These are phyloP conservation scores for Dichotomocladium elegans DNA, from an alignment of 371 early-diverging fungal genomes.

Conservation along the genomic window DNA sequence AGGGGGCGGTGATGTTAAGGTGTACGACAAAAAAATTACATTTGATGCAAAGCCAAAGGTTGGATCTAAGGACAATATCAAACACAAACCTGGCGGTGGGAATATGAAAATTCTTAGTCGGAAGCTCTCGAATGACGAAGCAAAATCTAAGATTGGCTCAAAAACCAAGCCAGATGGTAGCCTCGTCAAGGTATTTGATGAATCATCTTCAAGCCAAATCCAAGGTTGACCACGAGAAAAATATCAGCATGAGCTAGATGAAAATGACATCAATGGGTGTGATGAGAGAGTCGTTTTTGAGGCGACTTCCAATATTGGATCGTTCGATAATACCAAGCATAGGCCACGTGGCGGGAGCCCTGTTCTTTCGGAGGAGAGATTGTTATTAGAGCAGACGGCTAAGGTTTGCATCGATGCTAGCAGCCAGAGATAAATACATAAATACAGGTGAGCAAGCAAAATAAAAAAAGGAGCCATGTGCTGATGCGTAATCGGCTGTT, in stretches of 20 bases:
- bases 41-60: slow-evolving; percentile 11
- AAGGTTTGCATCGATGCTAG: slow-evolving; percentile 14
- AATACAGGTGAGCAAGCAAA: not conserved
- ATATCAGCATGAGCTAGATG: slow-evolving; percentile 14
- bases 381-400: slow-evolving; percentile 1
- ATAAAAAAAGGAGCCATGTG: too few relatives aligned
- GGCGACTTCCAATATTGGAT: slow-evolving; percentile 13
- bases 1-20: slow-evolving; percentile 10
- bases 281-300: slow-evolving; percentile 3
- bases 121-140: not conserved
- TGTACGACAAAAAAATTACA: slow-evolving; percentile 2
- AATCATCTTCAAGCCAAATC: slow-evolving; percentile 6
- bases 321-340: slow-evolving; percentile 15
- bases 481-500: too few relatives aligned
- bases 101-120: slow-evolving; percentile 8
- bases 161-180: slow-evolving; percentile 15
- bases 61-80: slow-evolving; percentile 13
- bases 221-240: slow-evolving; percentile 13
- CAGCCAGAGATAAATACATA: slow-evolving; percentile 1
- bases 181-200: slow-evolving; percentile 10
- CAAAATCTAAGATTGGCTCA: slow-evolving; percentile 14
- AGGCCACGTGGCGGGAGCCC: slow-evolving; percentile 11
- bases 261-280: slow-evolving; percentile 7
- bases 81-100: slow-evolving; percentile 17
- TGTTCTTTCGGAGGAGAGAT: slow-evolving; percentile 10